These are phyloP conservation scores for Sicyos edulis DNA, from an alignment of 306 rosid genomes.

Conservation along the genomic window DNA sequence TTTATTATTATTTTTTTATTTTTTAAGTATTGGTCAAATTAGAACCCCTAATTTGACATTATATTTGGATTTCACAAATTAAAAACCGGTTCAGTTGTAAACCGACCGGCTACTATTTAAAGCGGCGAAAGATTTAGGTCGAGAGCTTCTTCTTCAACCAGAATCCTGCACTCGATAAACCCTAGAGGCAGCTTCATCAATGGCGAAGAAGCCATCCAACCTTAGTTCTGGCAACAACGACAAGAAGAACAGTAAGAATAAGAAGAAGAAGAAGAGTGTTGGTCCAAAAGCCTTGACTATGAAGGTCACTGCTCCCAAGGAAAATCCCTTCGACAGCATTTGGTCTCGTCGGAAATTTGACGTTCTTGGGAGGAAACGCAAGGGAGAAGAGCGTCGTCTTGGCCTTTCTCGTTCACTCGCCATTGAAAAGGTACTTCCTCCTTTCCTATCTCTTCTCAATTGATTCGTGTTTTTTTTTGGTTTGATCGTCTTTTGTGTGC, in stretches of 20 bases:
- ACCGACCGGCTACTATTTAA: neutral
- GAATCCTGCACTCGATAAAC: conserved; percentile 21
- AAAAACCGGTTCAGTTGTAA: too few species aligned
- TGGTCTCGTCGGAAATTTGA: conserved; percentile 78
- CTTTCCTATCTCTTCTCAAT: neutral
- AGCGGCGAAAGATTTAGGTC: neutral
- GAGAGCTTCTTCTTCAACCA: conserved; percentile 12
- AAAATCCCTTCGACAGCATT: conserved; percentile 65
- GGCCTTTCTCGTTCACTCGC: conserved; percentile 73
- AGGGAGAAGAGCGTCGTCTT: conserved; percentile 67
- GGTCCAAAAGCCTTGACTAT: conserved; percentile 56
- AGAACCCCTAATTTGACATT: too few species aligned
- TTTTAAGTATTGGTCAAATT: too few species aligned
- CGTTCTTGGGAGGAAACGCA: conserved; percentile 70
- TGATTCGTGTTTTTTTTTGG: neutral
- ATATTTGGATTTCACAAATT: too few species aligned
- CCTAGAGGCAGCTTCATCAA: neutral
- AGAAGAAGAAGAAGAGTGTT: conserved; percentile 34
- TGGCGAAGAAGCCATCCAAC: too few species aligned
- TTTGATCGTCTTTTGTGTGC: neutral
- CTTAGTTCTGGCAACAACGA: conserved; percentile 18
- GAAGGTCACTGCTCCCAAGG: conserved; percentile 52
- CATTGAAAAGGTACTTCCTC: conserved; percentile 42
- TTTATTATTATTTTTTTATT: too few species aligned
- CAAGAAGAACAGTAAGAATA: conserved; percentile 22